Evolutionary conservation across 805 yeast species (phyloP).

Genomic region (Candida ipomoeae): DNA sequence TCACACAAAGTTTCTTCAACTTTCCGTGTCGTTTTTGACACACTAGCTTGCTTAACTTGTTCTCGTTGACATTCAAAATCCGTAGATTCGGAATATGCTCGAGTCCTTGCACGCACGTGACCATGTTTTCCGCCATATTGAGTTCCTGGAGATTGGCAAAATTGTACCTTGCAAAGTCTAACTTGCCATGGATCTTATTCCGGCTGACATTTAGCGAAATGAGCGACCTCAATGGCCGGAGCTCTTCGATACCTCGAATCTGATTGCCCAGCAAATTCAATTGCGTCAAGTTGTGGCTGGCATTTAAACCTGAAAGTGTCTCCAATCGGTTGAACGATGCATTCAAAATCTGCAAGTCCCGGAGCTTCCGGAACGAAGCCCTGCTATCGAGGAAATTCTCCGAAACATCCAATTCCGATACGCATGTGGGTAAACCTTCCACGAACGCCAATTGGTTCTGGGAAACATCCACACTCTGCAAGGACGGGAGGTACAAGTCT

Average conservation of each 20-base stretch:
- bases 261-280: conserved; percentile 36
- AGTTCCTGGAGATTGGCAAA: conserved; percentile 43
- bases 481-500: conserved; percentile 41
- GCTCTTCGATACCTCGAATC: conserved; percentile 32
- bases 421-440: conserved; percentile 42
- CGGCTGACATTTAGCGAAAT: conserved; percentile 37
- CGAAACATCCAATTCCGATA: conserved; percentile 37
- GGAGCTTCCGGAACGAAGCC: conserved; percentile 38
- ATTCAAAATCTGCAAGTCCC: conserved; percentile 41
- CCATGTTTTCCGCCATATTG: conserved; percentile 40
- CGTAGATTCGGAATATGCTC: conserved; percentile 34
- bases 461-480: conserved; percentile 37
- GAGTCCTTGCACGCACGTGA: conserved; percentile 31
- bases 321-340: conserved; percentile 35
- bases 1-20: conserved; percentile 37
- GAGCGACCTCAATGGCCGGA: conserved; percentile 38
- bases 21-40: conserved; percentile 22
- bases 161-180: conserved; percentile 33
- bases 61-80: conserved; percentile 41
- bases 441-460: conserved; percentile 39
- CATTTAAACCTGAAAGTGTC: conserved; percentile 32
- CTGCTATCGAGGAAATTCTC: conserved; percentile 38
- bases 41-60: conserved; percentile 24
- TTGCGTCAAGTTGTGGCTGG: conserved; percentile 40
- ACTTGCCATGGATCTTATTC: conserved; percentile 36